These are phyloP conservation scores for Danielozyma ontarioensis DNA, from an alignment of 805 yeast species.

Conservation along the genomic window DNA sequence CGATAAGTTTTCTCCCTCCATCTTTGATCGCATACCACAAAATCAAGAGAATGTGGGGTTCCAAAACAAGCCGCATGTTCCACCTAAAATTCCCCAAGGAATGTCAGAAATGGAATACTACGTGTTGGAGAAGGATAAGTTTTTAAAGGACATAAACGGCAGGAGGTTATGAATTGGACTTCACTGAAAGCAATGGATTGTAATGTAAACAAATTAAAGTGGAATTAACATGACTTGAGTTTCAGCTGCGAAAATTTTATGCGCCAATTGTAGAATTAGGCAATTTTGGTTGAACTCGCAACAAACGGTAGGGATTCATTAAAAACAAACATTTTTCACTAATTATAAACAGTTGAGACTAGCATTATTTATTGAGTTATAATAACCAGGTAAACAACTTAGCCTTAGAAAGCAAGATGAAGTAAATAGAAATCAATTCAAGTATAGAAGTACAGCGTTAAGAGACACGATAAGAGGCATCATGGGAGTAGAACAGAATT, in stretches of 20 bases:
- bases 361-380: no score
- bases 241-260: neutral
- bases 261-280: neutral
- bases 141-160: constrained; percentile 35
- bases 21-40: constrained; percentile 24
- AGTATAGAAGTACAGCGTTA: no score
- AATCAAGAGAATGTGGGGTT: constrained; percentile 16
- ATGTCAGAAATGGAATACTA: constrained; percentile 38
- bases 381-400: no score
- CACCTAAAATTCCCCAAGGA: constrained; percentile 41
- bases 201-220: constrained; percentile 1
- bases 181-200: neutral
- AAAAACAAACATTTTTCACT: constrained; percentile 1
- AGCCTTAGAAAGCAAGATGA: no score
- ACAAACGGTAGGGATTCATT: neutral
- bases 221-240: neutral
- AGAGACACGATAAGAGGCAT: no score
- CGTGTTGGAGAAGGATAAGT: constrained; percentile 35
- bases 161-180: constrained; percentile 13
- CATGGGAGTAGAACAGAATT: neutral
- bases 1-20: constrained; percentile 27
- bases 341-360: neutral
- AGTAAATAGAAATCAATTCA: no score
- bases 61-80: constrained; percentile 34
- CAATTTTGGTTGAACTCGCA: neutral